Conservation (phyloP, 2,329 filamentous ascomycete genomes). For the Xylaria sp. region DNA sequence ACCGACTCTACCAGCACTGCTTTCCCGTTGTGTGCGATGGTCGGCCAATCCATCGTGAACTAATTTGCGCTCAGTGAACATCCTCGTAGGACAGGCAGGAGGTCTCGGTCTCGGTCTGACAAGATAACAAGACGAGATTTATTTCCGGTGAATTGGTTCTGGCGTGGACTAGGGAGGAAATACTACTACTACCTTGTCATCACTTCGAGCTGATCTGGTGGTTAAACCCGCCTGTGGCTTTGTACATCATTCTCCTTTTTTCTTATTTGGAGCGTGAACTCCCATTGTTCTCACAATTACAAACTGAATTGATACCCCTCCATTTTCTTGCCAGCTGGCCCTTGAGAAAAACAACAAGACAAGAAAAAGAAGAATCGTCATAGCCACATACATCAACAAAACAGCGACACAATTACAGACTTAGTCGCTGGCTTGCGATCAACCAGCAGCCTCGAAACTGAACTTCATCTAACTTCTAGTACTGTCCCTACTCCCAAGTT, state of each 20-base stretch:
- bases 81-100: constrained; percentile 34
- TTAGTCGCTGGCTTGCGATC: constrained; percentile 23
- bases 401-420: constrained; percentile 26
- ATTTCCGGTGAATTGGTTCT: constrained; percentile 29
- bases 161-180: constrained; percentile 33
- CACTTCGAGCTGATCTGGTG: constrained; percentile 35
- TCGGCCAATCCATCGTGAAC: constrained; percentile 22
- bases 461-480: constrained; percentile 17
- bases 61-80: constrained; percentile 27
- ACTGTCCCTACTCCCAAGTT: constrained; percentile 1
- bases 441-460: constrained; percentile 24
- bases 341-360: constrained; percentile 30
- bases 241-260: constrained; percentile 39
- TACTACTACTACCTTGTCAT: constrained; percentile 32
- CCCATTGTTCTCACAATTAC: constrained; percentile 39
- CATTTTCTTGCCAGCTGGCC: constrained; percentile 38
- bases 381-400: constrained; percentile 25
- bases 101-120: constrained; percentile 33
- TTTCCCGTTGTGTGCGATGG: constrained; percentile 14
- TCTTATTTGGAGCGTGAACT: constrained; percentile 32
- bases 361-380: constrained; percentile 24
- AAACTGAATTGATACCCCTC: constrained; percentile 42
- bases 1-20: constrained; percentile 8
- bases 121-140: constrained; percentile 34
- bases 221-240: constrained; percentile 36